Conservation (phyloP, 768 basidiomycete genomes). For the Lyophyllum semitale region DNA sequence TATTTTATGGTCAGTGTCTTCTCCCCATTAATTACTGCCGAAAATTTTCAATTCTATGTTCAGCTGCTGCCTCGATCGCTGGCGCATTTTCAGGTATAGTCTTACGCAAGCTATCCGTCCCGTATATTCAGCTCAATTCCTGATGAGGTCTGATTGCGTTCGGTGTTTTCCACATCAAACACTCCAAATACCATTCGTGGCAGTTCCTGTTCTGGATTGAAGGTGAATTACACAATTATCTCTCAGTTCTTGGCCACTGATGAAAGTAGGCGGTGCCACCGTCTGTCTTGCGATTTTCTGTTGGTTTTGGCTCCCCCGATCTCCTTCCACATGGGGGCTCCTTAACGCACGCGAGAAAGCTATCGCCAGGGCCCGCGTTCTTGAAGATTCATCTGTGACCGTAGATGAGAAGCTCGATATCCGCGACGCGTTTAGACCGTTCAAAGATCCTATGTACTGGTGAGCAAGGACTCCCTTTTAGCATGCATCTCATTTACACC, state of each 20-base stretch:
- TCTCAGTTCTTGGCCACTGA: not conserved
- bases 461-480: constrained; percentile 7
- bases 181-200: constrained; percentile 46
- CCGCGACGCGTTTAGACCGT: constrained; percentile 44
- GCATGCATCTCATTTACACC: not conserved
- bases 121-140: not conserved
- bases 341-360: constrained; percentile 40
- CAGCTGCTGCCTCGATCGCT: constrained; percentile 46
- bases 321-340: constrained; percentile 41
- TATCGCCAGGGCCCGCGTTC: constrained; percentile 42
- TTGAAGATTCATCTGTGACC: constrained; percentile 46
- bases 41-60: not conserved
- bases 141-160: constrained; percentile 46
- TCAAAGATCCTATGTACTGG: constrained; percentile 48
- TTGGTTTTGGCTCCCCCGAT: constrained; percentile 46
- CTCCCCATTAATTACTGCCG: not conserved
- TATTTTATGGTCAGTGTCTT: constrained; percentile 44
- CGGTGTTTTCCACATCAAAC: constrained; percentile 51
- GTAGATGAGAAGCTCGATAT: constrained; percentile 42
- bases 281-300: constrained; percentile 45
- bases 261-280: constrained; percentile 36
- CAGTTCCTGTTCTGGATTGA: constrained; percentile 57
- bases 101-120: not conserved
- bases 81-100: constrained; percentile 46
- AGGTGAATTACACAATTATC: constrained; percentile 27